Evolutionary conservation across 352 stramenopile genomes (phyloP), one percentile per base, ranked within the genome.

Genomic region (Globisporangium nodosum): DNA sequence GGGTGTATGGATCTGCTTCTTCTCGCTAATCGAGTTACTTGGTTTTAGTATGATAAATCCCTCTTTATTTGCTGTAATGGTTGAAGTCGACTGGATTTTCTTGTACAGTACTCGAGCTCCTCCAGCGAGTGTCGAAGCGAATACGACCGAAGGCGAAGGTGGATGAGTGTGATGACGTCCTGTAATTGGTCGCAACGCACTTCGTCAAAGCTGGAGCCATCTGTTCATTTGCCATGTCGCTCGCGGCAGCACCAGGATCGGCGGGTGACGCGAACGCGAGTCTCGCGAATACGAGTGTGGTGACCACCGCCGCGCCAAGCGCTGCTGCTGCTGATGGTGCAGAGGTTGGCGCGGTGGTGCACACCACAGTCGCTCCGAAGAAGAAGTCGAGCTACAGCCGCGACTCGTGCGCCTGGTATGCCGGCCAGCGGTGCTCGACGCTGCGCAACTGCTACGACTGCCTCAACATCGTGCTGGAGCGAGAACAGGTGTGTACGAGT

Each of bases 391-490:
- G 16, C 39, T 57, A 65, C 33, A 31, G 15, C n/a, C 42, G 15
- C 21, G 60, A 65, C 47, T 54, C 52, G 4, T 65, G 60, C 48
- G 35, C 47, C 2, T 65, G 60, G 60, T 65, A 65, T 47, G 30
- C 24, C 1, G 52, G 52, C 18, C 33, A 35, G 15, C 52, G 54
- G 35, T 65, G 60, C 27, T 61, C 52, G n/a, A 55, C 50, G 54
- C 60, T 54, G 24, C 60, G 60, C 30, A 37, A 54, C 39, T 65
- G 60, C 46, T 65, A 61, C 54, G 60, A 65, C 47, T 65, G 60
- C 31, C 15, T 65, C 37, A 65, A 65, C 51, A 20, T 52, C 18
- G 58, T 51, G 24, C 18, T 64, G n/a, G 21, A 20, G 12, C 53
- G 39, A 11, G 43, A 64, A 27, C 18, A 37, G 30, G 57, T 58